These are phyloP conservation scores for Oryza glumipatula DNA, from an alignment of 176 grass and related monocot species.

Conservation along the genomic window DNA sequence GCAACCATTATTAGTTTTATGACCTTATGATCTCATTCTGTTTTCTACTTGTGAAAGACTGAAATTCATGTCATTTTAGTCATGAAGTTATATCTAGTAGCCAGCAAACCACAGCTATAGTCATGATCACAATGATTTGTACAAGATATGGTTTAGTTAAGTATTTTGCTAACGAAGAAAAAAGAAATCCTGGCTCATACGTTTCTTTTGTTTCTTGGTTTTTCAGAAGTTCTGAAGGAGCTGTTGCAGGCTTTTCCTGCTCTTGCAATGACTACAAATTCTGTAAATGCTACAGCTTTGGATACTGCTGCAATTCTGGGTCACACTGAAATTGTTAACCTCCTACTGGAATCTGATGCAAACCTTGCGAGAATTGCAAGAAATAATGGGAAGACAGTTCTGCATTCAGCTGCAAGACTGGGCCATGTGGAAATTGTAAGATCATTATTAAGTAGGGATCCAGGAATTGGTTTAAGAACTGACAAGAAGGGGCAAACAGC, in stretches of 20 bases:
- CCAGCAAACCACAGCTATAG: not conserved
- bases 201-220: conserved; percentile 23
- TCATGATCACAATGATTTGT: not conserved
- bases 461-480: conserved; percentile 67
- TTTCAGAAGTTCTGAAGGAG: conserved; percentile 83
- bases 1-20: not conserved
- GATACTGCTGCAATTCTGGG: conserved; percentile 83
- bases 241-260: conserved; percentile 71
- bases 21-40: conserved; percentile 11
- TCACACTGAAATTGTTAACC: conserved; percentile 76
- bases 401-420: conserved; percentile 93
- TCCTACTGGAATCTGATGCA: conserved; percentile 84
- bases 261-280: conserved; percentile 90
- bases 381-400: conserved; percentile 86
- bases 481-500: conserved; percentile 96
- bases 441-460: conserved; percentile 75
- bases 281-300: conserved; percentile 81
- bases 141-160: not conserved
- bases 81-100: not conserved
- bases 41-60: conserved; percentile 17
- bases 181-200: not conserved
- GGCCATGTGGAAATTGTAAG: conserved; percentile 82
- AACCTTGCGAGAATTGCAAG: conserved; percentile 81
- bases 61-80: not conserved
- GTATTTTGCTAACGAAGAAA: not conserved